phyloP scores from a whole-genome alignment of 1,284 basidiomycete genomes.

The Puccinia polysora region DNA sequence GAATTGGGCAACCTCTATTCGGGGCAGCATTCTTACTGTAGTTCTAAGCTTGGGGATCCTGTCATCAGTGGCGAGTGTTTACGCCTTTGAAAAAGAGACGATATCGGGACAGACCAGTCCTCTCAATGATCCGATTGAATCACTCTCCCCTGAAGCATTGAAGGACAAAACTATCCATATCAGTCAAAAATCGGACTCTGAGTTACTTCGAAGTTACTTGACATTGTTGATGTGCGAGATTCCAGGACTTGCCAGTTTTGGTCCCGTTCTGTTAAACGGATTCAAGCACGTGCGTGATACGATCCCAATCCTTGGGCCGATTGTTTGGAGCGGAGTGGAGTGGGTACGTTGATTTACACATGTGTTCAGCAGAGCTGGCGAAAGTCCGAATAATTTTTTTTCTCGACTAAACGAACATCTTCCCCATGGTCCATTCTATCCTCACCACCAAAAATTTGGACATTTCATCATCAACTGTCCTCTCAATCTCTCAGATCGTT shows the following conservation, averaged over 20 bases:
- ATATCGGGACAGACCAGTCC: too few relatives aligned
- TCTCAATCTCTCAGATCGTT: slow-evolving; percentile 12
- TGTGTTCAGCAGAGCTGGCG: too few relatives aligned
- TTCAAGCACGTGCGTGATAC: slow-evolving; percentile 12
- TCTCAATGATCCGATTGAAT: slow-evolving; percentile 16
- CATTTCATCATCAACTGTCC: neutral
- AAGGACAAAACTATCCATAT: neutral
- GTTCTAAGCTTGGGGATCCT: neutral
- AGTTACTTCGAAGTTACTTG: slow-evolving; percentile 25
- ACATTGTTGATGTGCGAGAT: slow-evolving; percentile 33
- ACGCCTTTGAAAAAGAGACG: neutral
- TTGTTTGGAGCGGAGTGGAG: slow-evolving; percentile 18
- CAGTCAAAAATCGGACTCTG: neutral
- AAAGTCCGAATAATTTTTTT: neutral
- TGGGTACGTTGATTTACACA: slow-evolving; percentile 29
- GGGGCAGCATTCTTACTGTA: neutral
- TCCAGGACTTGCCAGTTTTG: slow-evolving; percentile 26
- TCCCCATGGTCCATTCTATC: neutral
- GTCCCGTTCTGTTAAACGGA: slow-evolving; percentile 11
- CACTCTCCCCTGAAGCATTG: slow-evolving; percentile 2
- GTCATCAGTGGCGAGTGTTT: neutral
- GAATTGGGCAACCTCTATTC: too few relatives aligned
- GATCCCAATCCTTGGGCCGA: slow-evolving; percentile 20
- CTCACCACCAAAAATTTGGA: neutral
- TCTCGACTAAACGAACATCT: neutral